Base-by-base conservation (phyloP, 495 filamentous ascomycete genomes). In the Tuber microsphaerosporum region DNA sequence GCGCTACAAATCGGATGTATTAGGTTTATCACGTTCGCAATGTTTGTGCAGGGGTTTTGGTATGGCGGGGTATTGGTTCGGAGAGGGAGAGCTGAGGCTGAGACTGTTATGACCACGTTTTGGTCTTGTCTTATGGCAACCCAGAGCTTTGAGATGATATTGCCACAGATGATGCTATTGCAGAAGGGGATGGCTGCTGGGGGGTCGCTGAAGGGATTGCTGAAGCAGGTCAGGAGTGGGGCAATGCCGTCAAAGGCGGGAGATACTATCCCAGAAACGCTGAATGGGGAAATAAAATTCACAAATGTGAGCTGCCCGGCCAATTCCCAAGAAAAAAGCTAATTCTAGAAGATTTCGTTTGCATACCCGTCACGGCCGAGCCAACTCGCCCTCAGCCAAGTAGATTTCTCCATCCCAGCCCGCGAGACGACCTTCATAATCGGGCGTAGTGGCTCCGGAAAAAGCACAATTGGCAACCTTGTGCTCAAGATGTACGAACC, bases 41-140 rank as follows among this genome's bases (percentile, higher is more conserved):
- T 98, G 84, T 97, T 98, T 74, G 91, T 97, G 1, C 89, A 93
- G 79, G 94, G 94, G 0, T 97, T 99, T 79, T 97, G 92, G 89
- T 97, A 93, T 82, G 94, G 94, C 0, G 89, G 90, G 71, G 83
- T 87, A 1, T 85, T 97, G 10, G 89, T 93, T 31, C 84, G 84
- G 17, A 82, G 84, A 10, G 87, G 86, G 2, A 82, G 87, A 26
- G 84, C 12, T 84, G 84, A 10, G 48, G 85, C 93, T 0, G 94
- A 91, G 10, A 86, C 90, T 70, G 89, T 97, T 26, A 82, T 97
- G 69, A 94, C 93, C 4, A 92, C 93, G 0, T 97, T 97, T 77
- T 96, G 93, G 87, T 88, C 91, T 20, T 92, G 90, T 41, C 85
- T 97, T 61, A 89, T 89, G 74, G 92, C 92, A 14, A 89, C 92